Evolutionary conservation across 306 rosid species (phyloP).

Genomic region (Cucurbita moschata): DNA sequence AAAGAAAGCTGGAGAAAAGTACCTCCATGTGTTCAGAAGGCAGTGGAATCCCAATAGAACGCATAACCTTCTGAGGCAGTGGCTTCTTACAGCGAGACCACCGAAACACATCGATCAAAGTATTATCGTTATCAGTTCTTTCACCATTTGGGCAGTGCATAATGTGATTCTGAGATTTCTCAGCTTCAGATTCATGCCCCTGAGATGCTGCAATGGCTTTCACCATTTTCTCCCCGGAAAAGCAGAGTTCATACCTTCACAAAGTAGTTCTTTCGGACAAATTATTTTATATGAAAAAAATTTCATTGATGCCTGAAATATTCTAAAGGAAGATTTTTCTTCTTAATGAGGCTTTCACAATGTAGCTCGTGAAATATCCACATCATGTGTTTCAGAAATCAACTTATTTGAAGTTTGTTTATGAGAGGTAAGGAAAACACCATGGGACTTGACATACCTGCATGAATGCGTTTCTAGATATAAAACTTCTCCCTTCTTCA

Average conservation of each 20-base stretch:
- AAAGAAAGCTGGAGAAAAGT: constrained; percentile 8
- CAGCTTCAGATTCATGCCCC: constrained; percentile 38
- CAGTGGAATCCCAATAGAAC: constrained; percentile 65
- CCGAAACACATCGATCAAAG: constrained; percentile 58
- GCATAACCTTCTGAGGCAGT: constrained; percentile 73
- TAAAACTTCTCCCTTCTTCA: constrained; percentile 94
- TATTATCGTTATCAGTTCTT: constrained; percentile 42
- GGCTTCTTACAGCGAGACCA: constrained; percentile 91
- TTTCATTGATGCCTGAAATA: too few relatives aligned
- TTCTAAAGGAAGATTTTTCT: too few relatives aligned
- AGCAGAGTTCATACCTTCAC: constrained; percentile 81
- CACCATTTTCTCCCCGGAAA: constrained; percentile 61
- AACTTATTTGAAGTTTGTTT: background rate
- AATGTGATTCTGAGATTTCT: constrained; percentile 58
- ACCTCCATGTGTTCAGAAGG: constrained; percentile 85
- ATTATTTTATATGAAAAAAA: background rate
- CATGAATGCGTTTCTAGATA: constrained; percentile 74
- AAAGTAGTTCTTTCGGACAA: constrained; percentile 7
- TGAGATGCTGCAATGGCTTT: constrained; percentile 39
- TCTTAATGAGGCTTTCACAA: too few relatives aligned
- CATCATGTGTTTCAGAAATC: too few relatives aligned
- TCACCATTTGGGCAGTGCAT: constrained; percentile 52
- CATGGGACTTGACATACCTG: constrained; percentile 38
- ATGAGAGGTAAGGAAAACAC: background rate
- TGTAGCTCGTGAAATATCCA: too few relatives aligned